phyloP scores from a whole-genome alignment of 176 grass and related monocot species.

The Triticum monococcum region DNA sequence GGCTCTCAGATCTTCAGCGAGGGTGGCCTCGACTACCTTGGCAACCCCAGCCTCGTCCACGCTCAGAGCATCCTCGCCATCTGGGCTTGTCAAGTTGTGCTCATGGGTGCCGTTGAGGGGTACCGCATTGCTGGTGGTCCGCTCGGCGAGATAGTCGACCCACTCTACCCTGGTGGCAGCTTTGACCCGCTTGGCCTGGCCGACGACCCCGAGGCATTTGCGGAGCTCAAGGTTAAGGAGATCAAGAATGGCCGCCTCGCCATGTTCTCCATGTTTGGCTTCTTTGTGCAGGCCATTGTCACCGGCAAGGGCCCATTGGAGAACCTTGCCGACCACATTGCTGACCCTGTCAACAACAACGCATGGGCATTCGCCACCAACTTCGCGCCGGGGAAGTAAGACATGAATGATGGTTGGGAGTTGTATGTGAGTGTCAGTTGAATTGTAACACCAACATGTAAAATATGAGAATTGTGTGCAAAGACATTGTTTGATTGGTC shows the following conservation, averaged over 20 bases:
- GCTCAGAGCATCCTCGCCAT: constrained; percentile 89
- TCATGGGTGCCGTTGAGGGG: constrained; percentile 90
- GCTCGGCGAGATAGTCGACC: constrained; percentile 79
- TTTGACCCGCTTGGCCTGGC: constrained; percentile 82
- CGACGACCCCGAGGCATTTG: constrained; percentile 83
- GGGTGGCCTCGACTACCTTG: constrained; percentile 80
- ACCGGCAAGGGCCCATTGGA: too few species aligned
- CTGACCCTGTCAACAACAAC: too few species aligned
- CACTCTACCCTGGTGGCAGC: constrained; percentile 73
- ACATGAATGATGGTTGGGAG: too few species aligned
- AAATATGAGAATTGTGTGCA: too few species aligned
- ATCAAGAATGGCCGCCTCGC: constrained; percentile 89
- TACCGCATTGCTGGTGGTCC: constrained; percentile 81
- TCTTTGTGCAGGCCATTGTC: constrained; percentile 39
- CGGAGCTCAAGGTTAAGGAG: constrained; percentile 95
- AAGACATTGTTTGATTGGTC: too few species aligned
- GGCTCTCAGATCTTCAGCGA: constrained; percentile 88
- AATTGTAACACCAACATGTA: too few species aligned
- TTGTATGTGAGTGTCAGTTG: too few species aligned
- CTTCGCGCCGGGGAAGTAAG: too few species aligned
- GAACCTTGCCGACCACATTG: too few species aligned
- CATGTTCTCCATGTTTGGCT: constrained; percentile 99
- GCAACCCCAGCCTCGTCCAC: constrained; percentile 82
- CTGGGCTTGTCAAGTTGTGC: constrained; percentile 76
- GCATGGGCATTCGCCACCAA: too few species aligned